phyloP scores from a whole-genome alignment of 2,329 filamentous ascomycete species.

The Alternaria viburni region DNA sequence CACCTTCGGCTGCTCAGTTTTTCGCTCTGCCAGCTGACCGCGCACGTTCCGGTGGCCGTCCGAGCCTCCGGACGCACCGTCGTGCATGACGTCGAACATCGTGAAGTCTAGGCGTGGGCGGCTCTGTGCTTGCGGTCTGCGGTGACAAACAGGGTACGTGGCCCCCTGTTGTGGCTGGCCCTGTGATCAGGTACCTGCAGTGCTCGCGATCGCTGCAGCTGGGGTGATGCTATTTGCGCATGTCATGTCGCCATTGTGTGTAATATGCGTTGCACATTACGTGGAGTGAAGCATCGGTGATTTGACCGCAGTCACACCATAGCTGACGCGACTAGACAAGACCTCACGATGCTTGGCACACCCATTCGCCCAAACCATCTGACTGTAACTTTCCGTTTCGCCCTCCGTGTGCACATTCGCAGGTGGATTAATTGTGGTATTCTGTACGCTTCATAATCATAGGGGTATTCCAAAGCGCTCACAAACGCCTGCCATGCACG shows the following conservation, averaged over 20 bases:
- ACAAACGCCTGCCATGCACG: conserved; percentile 45
- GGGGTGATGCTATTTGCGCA: conserved; percentile 1
- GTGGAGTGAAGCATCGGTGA: neutral
- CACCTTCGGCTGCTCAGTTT: neutral
- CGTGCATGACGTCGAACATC: conserved; percentile 46
- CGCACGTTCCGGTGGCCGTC: neutral
- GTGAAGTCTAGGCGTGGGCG: conserved; percentile 32
- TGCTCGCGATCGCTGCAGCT: conserved; percentile 1
- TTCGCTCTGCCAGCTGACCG: conserved; percentile 1
- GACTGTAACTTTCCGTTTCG: neutral
- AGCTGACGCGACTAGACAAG: conserved; percentile 16
- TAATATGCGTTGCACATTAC: conserved; percentile 28
- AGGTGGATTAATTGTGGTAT: conserved; percentile 16
- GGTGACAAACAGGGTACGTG: conserved; percentile 10
- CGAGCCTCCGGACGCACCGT: neutral
- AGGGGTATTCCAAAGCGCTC: conserved; percentile 42
- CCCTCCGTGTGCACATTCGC: conserved; percentile 1
- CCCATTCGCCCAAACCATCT: neutral
- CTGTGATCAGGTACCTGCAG: conserved; percentile 17
- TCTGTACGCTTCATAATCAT: conserved; percentile 33
- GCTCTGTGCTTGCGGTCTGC: conserved; percentile 15
- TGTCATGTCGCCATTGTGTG: conserved; percentile 29
- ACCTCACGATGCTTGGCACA: conserved; percentile 43
- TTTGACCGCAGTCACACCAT: conserved; percentile 25
- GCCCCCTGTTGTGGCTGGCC: conserved; percentile 1